phyloP scores from a whole-genome alignment of 331 rosid species.

The Arachis monticola region DNA sequence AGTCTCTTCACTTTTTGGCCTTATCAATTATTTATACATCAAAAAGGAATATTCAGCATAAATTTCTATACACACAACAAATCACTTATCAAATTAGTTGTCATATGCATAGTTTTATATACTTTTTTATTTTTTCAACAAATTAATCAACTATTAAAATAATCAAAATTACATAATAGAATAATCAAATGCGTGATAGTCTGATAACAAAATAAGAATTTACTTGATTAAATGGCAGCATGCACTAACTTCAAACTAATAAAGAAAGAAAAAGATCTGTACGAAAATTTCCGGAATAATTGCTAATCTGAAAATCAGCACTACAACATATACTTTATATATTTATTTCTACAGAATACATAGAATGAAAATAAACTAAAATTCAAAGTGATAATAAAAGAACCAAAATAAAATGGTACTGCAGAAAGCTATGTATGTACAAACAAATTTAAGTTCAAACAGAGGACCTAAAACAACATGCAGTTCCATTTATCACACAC shows the following conservation, averaged over 20 bases:
- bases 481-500: slow-evolving; percentile 9
- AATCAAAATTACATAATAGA: too few relatives aligned
- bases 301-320: slow-evolving; percentile 37
- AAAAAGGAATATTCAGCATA: too few relatives aligned
- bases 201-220: too few relatives aligned
- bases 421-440: slow-evolving; percentile 44
- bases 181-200: too few relatives aligned
- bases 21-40: too few relatives aligned
- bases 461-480: slow-evolving; percentile 32
- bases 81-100: too few relatives aligned
- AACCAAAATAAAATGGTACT: slow-evolving; percentile 17
- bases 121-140: too few relatives aligned
- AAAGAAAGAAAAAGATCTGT: slow-evolving; percentile 19
- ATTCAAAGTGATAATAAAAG: background rate
- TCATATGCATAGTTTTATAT: too few relatives aligned
- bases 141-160: too few relatives aligned
- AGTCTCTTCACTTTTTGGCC: too few relatives aligned
- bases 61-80: too few relatives aligned
- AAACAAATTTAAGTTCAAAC: slow-evolving; percentile 33
- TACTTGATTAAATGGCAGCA: background rate
- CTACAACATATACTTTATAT: slow-evolving; percentile 23
- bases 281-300: slow-evolving; percentile 5
- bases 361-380: slow-evolving; percentile 37
- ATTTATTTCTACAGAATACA: slow-evolving; percentile 4
- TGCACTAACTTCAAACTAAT: background rate